A percentile compares a stretch with the other conserved stretches of the same genome.
These are phyloP conservation scores for Saccharomycopsis sp. DNA, from an alignment of 805 yeast species.

Conservation along the genomic window DNA sequence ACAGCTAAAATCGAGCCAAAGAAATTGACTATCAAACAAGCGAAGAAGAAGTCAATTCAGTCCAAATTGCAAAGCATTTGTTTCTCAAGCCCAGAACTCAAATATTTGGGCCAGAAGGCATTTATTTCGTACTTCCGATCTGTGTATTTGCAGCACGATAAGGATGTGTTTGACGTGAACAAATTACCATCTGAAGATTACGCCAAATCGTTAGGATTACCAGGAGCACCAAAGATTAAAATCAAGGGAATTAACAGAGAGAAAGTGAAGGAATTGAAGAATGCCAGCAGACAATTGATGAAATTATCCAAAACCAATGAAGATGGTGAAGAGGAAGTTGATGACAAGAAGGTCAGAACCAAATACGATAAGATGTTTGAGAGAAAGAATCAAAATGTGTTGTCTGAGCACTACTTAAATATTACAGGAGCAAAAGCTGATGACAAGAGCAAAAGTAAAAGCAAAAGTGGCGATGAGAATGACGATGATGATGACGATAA, in stretches of 20 bases:
- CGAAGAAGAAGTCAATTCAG: slow-evolving; percentile 65
- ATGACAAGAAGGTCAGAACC: slow-evolving; percentile 56
- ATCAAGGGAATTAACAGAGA: slow-evolving; percentile 45
- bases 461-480: slow-evolving; percentile 7
- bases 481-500: slow-evolving; percentile 38
- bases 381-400: slow-evolving; percentile 84
- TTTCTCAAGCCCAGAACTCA: slow-evolving; percentile 85
- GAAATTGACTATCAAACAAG: slow-evolving; percentile 65
- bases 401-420: slow-evolving; percentile 81
- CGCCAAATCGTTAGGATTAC: slow-evolving; percentile 86
- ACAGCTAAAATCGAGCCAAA: slow-evolving; percentile 59
- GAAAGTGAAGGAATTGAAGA: slow-evolving; percentile 64
- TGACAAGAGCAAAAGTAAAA: slow-evolving; percentile 19
- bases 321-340: slow-evolving; percentile 51
- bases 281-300: slow-evolving; percentile 66
- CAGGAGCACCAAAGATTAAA: slow-evolving; percentile 93
- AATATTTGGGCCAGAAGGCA: slow-evolving; percentile 92
- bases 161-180: slow-evolving; percentile 73
- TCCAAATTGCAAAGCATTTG: slow-evolving; percentile 84
- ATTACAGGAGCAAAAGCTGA: slow-evolving; percentile 44
- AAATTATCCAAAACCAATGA: slow-evolving; percentile 51
- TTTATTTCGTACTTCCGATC: slow-evolving; percentile 88
- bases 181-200: slow-evolving; percentile 73
- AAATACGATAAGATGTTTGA: slow-evolving; percentile 95
- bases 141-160: slow-evolving; percentile 79